Percentiles rank a stretch among this genome's conserved stretches.
These are phyloP conservation scores for Buddleja alternifolia DNA, from an alignment of 257 asterid genomes.

Conservation along the genomic window DNA sequence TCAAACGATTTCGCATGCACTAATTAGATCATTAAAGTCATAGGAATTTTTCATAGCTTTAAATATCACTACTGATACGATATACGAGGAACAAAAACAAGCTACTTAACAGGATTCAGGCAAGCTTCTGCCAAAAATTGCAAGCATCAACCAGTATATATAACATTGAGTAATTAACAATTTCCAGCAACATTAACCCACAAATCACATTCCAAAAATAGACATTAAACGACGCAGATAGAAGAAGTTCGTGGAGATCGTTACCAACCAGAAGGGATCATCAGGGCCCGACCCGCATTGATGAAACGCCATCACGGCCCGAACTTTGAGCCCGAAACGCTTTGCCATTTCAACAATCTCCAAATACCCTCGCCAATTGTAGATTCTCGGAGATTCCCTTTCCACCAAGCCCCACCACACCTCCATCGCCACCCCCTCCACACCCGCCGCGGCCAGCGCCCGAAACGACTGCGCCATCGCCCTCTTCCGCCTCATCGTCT, in stretches of 20 bases:
- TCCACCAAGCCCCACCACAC: conserved; percentile 97
- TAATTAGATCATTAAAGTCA: conserved; percentile 13
- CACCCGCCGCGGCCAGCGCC: conserved; percentile 74
- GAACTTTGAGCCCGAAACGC: conserved; percentile 63
- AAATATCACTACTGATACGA: too few species aligned
- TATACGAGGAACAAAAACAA: neutral
- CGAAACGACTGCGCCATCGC: conserved; percentile 66
- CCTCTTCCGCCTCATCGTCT: conserved; percentile 61
- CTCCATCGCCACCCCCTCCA: conserved; percentile 91
- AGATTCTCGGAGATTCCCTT: conserved; percentile 57
- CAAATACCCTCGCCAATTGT: conserved; percentile 73
- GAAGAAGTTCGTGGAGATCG: conserved; percentile 28
- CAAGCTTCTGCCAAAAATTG: neutral
- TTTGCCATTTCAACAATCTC: conserved; percentile 69
- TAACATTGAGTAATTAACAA: neutral
- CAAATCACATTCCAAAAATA: neutral
- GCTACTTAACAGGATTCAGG: neutral
- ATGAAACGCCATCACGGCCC: conserved; percentile 88
- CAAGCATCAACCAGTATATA: neutral
- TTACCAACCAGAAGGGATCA: conserved; percentile 74
- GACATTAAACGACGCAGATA: neutral
- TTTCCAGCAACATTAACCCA: neutral
- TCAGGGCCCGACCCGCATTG: conserved; percentile 64
- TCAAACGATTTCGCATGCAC: neutral
- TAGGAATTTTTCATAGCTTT: conserved; percentile 11